Base-by-base conservation (phyloP, 1,139 yeast genomes). In the Protomyces pachydermus region DNA sequence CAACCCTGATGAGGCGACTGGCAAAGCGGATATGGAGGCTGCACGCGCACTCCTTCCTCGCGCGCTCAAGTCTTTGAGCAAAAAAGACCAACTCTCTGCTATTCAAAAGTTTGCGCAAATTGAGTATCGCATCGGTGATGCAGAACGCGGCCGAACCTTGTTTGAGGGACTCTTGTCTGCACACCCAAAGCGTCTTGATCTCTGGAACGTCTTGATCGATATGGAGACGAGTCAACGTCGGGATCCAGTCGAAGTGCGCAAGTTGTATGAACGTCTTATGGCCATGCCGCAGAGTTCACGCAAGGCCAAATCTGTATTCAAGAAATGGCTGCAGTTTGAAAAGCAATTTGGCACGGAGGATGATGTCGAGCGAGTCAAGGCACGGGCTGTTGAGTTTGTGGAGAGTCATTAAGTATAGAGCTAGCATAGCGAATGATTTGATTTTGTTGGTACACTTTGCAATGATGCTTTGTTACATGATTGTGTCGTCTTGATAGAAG, bases 141-240 rank as follows among this genome's bases (percentile, higher is more conserved):
- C 89, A 10, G 98, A 93, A 76, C 95, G 93, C 74, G 98, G 96
- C 64, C 85, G 98, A 75, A 88, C 97, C 1, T 80, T 93, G 70
- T 90, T 91, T 72, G 98, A 93, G 78, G 98, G 97, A 61, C 82
- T 93, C 68, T 77, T 93, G 65, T 83, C 95, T 39, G 95, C 91
- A 73, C 95, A 89, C 60, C 95, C 97, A 66, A 90, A 90, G 79
- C 84, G 96, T 76, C 84, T 89, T 67, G 98, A 93, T 75, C 77
- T 93, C 69, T 93, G 98, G 98, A 91, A 88, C 73, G 95, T 91
- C 54, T 91, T 91, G 75, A 82, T 91, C 69, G 98, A 93, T 75
- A 96, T 89, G 76, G 98, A 93, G 76, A 88, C 88, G 75, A 69
- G 71, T 56, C 81, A 80, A 64, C 84, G 84, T 60, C 84, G 83